Base-by-base conservation (phyloP, 2,329 filamentous ascomycete genomes). In the Neofusicoccum sp. region DNA sequence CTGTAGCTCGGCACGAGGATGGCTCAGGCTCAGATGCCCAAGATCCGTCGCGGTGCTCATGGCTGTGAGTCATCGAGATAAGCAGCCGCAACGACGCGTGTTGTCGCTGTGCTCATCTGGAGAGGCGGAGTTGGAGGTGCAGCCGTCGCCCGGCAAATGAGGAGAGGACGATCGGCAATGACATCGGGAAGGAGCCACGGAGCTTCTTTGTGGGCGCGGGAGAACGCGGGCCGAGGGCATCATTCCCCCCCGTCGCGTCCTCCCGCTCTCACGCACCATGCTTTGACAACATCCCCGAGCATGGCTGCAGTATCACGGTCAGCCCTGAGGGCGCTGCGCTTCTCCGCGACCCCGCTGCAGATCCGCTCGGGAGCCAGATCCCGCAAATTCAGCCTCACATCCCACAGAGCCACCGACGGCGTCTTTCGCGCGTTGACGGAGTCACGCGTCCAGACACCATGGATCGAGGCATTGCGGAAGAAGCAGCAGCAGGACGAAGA, bases 361-460 rank as follows among this genome's bases (percentile, higher is more conserved):
- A 6, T 16, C 20, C 6, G 9, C 16, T 12, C 33, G 11, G 28
- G 33, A 3, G n/a, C 38, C 38, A 43, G 24, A 24, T 34, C 36
- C 30, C 48, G 58, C 58, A n/a, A n/a, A 36, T 60, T 60, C 58
- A 60, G 58, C 40, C 30, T 43, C 48, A 44, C 48, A 12, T 16
- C 47, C 20, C 47, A 20, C 33, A 68, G 63, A 40, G 66, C 61
- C 14, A 84, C 82, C 14, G 83, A 86, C 73, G 84, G 84, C 3
- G 84, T 87, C n/a, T 86, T 85, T 67, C 76, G 78, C 49, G 84
- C 81, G 58, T 74, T 87, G 57, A 84, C 84, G 51, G 80, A 81
- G 16, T 82, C 83, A 75, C 78, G 85, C 45, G 83, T 87, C 6
- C 83, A 84, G 63, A 87, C 82, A n/a, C 86, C 87, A 30, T 89